Conservation (phyloP, 2,329 filamentous ascomycete genomes). For the Teratosphaeria pseudoeucalypti region DNA sequence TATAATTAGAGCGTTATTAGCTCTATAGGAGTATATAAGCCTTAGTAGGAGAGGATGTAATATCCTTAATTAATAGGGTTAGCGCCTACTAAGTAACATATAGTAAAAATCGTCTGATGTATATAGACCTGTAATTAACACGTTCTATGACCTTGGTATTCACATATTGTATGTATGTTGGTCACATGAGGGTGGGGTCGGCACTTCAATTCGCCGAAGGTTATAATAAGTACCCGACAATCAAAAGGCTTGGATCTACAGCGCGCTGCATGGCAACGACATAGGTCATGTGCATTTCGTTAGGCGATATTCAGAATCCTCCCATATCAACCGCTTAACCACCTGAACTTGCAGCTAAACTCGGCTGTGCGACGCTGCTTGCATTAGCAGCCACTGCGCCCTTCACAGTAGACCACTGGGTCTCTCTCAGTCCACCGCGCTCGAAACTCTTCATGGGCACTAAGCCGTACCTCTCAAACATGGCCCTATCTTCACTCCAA, state of each 20-base stretch:
- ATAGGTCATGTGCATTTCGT: not conserved
- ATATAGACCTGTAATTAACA: no score
- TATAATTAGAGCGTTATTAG: no score
- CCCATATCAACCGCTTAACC: not conserved
- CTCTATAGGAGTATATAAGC: no score
- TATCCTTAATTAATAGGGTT: no score
- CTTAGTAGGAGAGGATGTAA: no score
- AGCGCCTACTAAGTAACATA: no score
- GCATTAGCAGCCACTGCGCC: not conserved
- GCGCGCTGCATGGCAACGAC: not conserved
- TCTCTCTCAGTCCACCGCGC: slow-evolving; percentile 23
- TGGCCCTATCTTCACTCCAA: slow-evolving; percentile 76
- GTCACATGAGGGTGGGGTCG: not conserved
- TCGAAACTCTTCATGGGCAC: slow-evolving; percentile 55
- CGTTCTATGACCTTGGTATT: no score
- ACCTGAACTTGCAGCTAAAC: not conserved
- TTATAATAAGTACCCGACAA: no score
- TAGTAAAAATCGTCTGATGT: no score
- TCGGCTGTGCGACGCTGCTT: not conserved
- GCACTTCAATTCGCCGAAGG: not conserved
- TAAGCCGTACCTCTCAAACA: slow-evolving; percentile 77
- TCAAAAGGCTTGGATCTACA: not conserved
- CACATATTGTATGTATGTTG: not conserved
- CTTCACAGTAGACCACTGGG: slow-evolving; percentile 19
- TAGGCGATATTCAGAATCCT: not conserved